Base-by-base conservation (phyloP, 139 green algal species). In the Spirogloea muscicola region DNA sequence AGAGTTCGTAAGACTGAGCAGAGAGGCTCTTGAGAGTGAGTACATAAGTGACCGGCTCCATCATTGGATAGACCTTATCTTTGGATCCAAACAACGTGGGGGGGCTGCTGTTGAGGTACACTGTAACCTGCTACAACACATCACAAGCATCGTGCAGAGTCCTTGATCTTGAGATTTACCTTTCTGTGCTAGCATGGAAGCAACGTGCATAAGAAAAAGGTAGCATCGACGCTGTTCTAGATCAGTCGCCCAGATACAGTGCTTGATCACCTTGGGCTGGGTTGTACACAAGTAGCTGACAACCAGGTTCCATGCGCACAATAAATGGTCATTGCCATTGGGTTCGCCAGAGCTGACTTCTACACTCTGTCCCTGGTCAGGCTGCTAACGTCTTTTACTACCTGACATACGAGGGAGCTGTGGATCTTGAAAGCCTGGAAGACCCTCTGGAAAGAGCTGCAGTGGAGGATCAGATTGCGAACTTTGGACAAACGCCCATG, bases 11-110 rank as follows among this genome's bases (percentile, higher is more conserved):
- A 60, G 79, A 7, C 69, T 86, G 9, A 69, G 87, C 58, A 74
- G 84, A 4, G 84, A 80, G 55, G 86, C 86, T 38, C 72, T 90
- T 49, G 86, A 90, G 66, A 77, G 69, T 52, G 84, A 89, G 49
- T 69, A 85, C 62, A 82, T 89, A 18, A 76, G 41, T 2, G 76
- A 82, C 40, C 79, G 82, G 59, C 68, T 90, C 37, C 84, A 89
- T 46, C 48, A 69, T 9, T 90, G 86, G 86, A 74, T 90, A 9
- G 86, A 90, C 72, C 79, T 90, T 38, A 74, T 90, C 48, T 87
- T 87, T 44, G 82, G 82, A n/a, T 85, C 64, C 61, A 85, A 83
- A 58, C 82, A 87, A 58, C 57, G 71, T 2, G 82, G 82, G 13
- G 44, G 69, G 27, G 77, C 41, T 7, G 77, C 82, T 0, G 82